Evolutionary conservation across 2,329 filamentous ascomycete genomes (phyloP), one percentile per base, ranked within the genome.

Genomic region (Fusarium redolens): DNA sequence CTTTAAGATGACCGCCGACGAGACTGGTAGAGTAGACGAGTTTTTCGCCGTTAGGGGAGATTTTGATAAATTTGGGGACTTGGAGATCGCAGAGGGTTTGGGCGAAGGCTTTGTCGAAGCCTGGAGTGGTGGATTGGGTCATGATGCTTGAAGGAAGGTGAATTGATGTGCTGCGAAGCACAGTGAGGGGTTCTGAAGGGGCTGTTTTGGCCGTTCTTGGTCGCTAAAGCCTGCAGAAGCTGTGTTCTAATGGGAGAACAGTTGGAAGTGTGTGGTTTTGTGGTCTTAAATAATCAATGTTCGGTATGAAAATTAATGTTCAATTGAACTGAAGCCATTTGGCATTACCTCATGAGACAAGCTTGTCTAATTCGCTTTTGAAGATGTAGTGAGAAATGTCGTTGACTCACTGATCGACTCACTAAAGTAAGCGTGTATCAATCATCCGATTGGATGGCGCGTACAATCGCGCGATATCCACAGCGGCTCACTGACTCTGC

Each of bases 21-120:
- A 64, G 44, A 33, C 18, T 48, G 35, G 71, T 70, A 3, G 55
- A 56, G 50, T 74, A 72, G 1, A 74, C 17, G 4, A 74, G 13
- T 6, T 41, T 48, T 35, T 57, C 28, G 0, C 68, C 61, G 4
- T 60, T 37, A 4, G 68, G 71, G 0, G 72, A 74, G 37, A 74
- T 37, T 20, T 35, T 60, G 7, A 74, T 52, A 7, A 15, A 2
- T 6, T 61, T 45, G 6, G 71, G 72, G 18, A 74, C 40, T n/a
- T 74, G 45, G 5, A 74, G 33, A 11, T 67, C 58, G 13, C 72
- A 74, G 15, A 74, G 54, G 11, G 50, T 38, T 8, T 72, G 38
- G 1, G 72, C 71, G 9, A 74, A 55, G 40, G 38, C 17, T 28
- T 64, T 61, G 25, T 64, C 65, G 15, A 69, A 69, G 15, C 20